These are phyloP conservation scores for Solanum infundibuliforme DNA, from an alignment of 257 asterid species.

Conservation along the genomic window DNA sequence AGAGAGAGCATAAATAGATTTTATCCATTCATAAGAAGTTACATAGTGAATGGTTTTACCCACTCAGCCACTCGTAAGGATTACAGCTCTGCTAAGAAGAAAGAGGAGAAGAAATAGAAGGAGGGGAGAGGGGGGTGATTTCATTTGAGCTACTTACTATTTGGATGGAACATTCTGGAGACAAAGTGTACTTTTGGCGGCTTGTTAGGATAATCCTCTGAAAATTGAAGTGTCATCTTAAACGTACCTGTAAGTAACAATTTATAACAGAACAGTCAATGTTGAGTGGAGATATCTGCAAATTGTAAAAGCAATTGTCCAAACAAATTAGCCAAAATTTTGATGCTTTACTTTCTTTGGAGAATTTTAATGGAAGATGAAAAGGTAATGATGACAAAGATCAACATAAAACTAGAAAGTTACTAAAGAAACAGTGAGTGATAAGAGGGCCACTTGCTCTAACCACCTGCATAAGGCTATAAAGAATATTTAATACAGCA, in stretches of 20 bases:
- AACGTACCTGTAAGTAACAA: constrained; percentile 48
- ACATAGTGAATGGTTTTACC: neutral
- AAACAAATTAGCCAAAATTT: neutral
- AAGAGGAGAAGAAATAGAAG: neutral
- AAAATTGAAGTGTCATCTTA: constrained; percentile 73
- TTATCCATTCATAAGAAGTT: neutral
- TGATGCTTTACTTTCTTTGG: neutral
- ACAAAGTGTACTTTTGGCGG: constrained; percentile 76
- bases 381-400: neutral
- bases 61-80: neutral
- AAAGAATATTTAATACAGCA: neutral
- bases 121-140: neutral
- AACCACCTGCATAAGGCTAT: neutral
- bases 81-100: neutral
- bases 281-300: neutral
- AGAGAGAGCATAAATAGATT: neutral
- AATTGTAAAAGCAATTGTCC: neutral
- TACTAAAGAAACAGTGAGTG: neutral
- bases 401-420: neutral
- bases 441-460: neutral
- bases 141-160: constrained; percentile 46
- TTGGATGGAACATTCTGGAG: constrained; percentile 93
- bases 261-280: neutral
- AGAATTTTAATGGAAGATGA: neutral
- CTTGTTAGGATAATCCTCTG: constrained; percentile 86